phyloP scores from a whole-genome alignment of 2,329 filamentous ascomycete species.

The Coniochaeta ligniaria region DNA sequence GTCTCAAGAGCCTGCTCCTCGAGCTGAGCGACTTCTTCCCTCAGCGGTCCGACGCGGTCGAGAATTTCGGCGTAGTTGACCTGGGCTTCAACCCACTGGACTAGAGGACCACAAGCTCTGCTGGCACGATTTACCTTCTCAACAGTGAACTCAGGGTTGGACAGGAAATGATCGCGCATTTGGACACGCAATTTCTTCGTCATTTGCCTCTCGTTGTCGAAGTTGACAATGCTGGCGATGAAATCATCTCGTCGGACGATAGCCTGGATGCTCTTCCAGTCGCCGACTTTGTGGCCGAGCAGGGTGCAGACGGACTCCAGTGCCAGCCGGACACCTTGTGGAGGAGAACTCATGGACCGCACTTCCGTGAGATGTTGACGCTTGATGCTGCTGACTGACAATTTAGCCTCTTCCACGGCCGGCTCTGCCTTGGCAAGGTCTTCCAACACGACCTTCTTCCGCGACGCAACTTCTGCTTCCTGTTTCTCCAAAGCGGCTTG shows the following conservation, averaged over 20 bases:
- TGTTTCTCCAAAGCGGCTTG: constrained; percentile 83
- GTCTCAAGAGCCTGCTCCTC: constrained; percentile 87
- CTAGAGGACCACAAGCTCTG: constrained; percentile 92
- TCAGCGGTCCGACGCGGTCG: constrained; percentile 84
- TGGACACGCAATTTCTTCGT: constrained; percentile 72
- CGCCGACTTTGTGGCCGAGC: constrained; percentile 80
- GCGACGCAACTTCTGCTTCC: constrained; percentile 76
- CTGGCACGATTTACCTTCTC: constrained; percentile 94
- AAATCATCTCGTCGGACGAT: constrained; percentile 92
- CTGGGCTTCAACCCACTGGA: constrained; percentile 95
- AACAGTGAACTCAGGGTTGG: constrained; percentile 91
- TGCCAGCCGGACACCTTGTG: constrained; percentile 81
- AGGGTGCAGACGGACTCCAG: constrained; percentile 95
- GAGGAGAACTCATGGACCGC: constrained; percentile 90
- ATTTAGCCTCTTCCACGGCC: constrained; percentile 85
- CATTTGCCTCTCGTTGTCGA: constrained; percentile 94
- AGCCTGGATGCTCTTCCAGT: constrained; percentile 86
- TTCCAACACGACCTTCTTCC: constrained; percentile 75
- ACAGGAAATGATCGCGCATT: constrained; percentile 90
- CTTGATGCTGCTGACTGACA: constrained; percentile 98
- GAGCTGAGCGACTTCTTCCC: constrained; percentile 79
- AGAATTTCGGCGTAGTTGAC: constrained; percentile 98
- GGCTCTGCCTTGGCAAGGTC: constrained; percentile 90
- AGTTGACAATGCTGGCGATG: constrained; percentile 95
- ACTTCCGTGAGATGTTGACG: constrained; percentile 95